phyloP scores from a whole-genome alignment of 2,329 filamentous ascomycete species.

The Zymoseptoria brevis region DNA sequence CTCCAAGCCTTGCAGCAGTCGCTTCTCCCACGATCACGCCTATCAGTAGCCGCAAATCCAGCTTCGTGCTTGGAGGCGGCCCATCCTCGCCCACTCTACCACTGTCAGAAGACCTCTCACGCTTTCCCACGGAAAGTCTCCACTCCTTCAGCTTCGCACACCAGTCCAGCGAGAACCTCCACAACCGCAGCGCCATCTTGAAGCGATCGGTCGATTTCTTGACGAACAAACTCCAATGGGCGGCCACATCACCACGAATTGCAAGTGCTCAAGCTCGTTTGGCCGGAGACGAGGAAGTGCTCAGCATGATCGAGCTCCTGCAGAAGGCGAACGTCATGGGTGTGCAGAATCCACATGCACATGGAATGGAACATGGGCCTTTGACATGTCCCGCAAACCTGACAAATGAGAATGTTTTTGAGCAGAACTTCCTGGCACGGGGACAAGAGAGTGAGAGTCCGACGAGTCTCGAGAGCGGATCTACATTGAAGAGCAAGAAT shows the following conservation, averaged over 20 bases:
- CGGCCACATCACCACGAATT: slow-evolving; percentile 64
- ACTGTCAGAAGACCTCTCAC: slow-evolving; percentile 78
- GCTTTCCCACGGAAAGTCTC: slow-evolving; percentile 90
- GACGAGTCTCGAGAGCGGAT: slow-evolving; percentile 25
- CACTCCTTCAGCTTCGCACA: slow-evolving; percentile 98
- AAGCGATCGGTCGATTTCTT: slow-evolving; percentile 95
- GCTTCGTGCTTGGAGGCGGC: slow-evolving; percentile 46
- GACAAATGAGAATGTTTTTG: slow-evolving; percentile 73
- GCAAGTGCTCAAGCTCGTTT: slow-evolving; percentile 75
- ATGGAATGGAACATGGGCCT: slow-evolving; percentile 50
- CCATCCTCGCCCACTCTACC: slow-evolving; percentile 61
- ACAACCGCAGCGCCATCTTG: slow-evolving; percentile 84
- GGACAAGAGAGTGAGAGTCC: slow-evolving; percentile 34
- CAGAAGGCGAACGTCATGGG: slow-evolving; percentile 72
- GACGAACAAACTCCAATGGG: slow-evolving; percentile 82
- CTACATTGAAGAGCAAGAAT: background rate
- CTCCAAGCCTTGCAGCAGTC: slow-evolving; percentile 72
- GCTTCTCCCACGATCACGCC: slow-evolving; percentile 56
- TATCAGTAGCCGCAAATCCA: slow-evolving; percentile 48
- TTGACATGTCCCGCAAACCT: slow-evolving; percentile 71
- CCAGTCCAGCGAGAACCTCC: slow-evolving; percentile 74
- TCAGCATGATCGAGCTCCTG: slow-evolving; percentile 83
- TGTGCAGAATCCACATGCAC: slow-evolving; percentile 44
- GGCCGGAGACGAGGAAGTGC: slow-evolving; percentile 75
- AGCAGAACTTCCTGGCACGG: slow-evolving; percentile 58